phyloP scores from a whole-genome alignment of 208 protist species.

The Acanthamoeba royreba region DNA sequence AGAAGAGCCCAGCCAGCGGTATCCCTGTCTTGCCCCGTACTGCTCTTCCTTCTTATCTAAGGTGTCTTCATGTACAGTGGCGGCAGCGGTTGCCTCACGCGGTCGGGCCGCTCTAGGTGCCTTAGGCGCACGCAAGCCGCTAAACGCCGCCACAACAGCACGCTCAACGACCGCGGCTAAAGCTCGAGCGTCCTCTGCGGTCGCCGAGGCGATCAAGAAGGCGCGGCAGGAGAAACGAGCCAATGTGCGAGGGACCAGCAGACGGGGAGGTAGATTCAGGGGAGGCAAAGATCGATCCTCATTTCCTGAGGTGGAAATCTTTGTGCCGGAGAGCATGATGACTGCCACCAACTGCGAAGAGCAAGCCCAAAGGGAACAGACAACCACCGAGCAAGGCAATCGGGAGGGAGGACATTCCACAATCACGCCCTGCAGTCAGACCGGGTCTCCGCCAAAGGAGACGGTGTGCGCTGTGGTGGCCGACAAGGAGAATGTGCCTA shows the following conservation, averaged over 20 bases:
- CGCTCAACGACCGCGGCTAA: not conserved
- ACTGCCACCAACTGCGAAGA: no score
- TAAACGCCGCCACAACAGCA: not conserved
- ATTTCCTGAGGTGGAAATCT: not conserved
- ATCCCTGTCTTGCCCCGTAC: not conserved
- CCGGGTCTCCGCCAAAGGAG: no score
- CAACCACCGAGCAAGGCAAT: no score
- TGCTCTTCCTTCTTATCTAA: not conserved
- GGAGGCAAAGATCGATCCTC: not conserved
- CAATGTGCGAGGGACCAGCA: not conserved
- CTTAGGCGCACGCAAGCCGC: not conserved
- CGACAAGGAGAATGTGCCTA: no score
- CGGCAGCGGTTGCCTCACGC: not conserved
- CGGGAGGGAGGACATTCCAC: no score
- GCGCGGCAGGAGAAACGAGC: not conserved
- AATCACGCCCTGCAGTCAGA: no score
- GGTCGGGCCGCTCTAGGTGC: not conserved
- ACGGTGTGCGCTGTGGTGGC: no score
- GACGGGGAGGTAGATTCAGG: not conserved
- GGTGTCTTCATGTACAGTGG: not conserved
- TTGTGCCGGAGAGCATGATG: not conserved
- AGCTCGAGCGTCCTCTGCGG: not conserved
- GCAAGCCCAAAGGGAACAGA: no score
- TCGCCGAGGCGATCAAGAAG: slow-evolving; percentile 19
- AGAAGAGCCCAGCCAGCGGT: not conserved